Percentiles rank a stretch among this genome's conserved stretches.
phyloP scores from a whole-genome alignment of 495 filamentous ascomycete genomes.

The Penicillium angulare region DNA sequence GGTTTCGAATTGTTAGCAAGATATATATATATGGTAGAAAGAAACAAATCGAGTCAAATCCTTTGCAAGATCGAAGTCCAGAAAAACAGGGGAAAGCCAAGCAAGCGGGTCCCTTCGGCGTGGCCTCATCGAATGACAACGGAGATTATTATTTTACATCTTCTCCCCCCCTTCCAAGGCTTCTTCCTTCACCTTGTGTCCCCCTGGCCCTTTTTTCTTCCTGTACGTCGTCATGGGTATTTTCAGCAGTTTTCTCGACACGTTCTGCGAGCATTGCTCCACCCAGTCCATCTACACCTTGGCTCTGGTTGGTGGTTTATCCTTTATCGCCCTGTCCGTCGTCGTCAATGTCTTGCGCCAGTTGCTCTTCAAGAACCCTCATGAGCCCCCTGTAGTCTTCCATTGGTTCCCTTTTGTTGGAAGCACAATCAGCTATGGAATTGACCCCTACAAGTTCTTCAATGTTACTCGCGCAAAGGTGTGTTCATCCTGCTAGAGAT shows the following conservation, averaged over 20 bases:
- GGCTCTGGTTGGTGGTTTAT: conserved; percentile 23
- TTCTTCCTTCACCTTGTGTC: conserved; percentile 8
- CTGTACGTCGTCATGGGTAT: conserved; percentile 33
- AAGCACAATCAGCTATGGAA: conserved; percentile 63
- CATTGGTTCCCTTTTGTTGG: conserved; percentile 64
- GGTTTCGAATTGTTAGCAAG: neutral
- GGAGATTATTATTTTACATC: conserved; percentile 25
- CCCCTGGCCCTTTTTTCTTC: neutral
- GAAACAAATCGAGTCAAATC: neutral
- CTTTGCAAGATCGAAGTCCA: neutral
- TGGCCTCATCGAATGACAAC: conserved; percentile 24
- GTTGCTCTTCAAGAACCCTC: conserved; percentile 64
- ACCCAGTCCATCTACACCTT: conserved; percentile 33
- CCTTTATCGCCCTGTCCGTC: conserved; percentile 34
- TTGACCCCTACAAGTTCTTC: conserved; percentile 64
- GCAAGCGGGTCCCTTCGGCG: conserved; percentile 18
- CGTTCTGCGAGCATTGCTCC: conserved; percentile 42
- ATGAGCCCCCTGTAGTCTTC: conserved; percentile 63
- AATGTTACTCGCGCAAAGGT: conserved; percentile 54
- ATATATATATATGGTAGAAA: conserved; percentile 5
- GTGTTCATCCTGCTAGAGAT: conserved; percentile 3
- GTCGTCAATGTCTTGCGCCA: conserved; percentile 67
- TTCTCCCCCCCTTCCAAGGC: conserved; percentile 5
- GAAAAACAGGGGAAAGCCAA: conserved; percentile 7
- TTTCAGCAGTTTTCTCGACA: conserved; percentile 35